A percentile compares a stretch with the other conserved stretches of the same genome.
phyloP scores from a whole-genome alignment of 345 rosid genomes.

The Arabis hirsuta region DNA sequence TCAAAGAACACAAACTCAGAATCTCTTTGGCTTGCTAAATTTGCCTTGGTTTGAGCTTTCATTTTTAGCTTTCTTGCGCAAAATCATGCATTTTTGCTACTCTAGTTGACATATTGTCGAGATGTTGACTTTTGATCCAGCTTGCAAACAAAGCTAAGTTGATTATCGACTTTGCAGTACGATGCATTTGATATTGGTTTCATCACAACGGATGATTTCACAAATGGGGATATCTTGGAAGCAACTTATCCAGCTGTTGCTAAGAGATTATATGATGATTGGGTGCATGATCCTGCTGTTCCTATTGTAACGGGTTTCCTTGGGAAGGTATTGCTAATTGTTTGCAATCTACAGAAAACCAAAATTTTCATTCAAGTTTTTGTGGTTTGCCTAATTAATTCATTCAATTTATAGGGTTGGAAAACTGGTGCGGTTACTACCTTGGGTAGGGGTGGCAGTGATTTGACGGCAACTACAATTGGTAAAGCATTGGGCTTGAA shows the following conservation, averaged over 20 bases:
- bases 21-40: conserved; percentile 6
- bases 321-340: conserved; percentile 67
- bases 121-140: conserved; percentile 17
- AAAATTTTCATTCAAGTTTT: neutral
- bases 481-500: conserved; percentile 92
- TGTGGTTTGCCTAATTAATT: conserved; percentile 18
- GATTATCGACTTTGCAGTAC: conserved; percentile 58
- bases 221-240: conserved; percentile 96
- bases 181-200: conserved; percentile 97
- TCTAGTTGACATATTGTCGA: conserved; percentile 11
- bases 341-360: conserved; percentile 17
- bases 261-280: conserved; percentile 81
- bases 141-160: conserved; percentile 27
- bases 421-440: conserved; percentile 93
- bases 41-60: conserved; percentile 30
- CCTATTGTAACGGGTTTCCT: conserved; percentile 98
- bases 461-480: conserved; percentile 96
- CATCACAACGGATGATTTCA: conserved; percentile 95
- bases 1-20: neutral
- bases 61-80: neutral
- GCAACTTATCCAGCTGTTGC: conserved; percentile 98
- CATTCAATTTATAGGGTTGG: conserved; percentile 68
- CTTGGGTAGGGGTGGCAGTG: conserved; percentile 98
- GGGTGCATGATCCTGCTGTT: conserved; percentile 80
- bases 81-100: conserved; percentile 4